Conservation (phyloP, 2,329 filamentous ascomycete species). For the Aspergillus candidus region DNA sequence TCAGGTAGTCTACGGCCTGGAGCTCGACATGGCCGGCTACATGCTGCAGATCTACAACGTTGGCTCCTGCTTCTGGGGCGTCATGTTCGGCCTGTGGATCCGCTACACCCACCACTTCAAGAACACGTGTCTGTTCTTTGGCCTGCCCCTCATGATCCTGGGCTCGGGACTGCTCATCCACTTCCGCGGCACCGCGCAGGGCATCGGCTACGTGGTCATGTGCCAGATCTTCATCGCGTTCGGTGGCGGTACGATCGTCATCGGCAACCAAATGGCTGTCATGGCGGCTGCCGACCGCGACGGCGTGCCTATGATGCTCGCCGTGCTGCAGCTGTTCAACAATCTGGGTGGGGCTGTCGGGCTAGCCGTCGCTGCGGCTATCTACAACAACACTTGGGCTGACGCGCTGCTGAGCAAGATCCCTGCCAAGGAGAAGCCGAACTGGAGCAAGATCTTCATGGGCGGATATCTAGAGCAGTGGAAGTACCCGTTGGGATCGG, state of each 20-base stretch:
- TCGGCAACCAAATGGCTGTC: conserved; percentile 53
- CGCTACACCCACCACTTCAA: conserved; percentile 49
- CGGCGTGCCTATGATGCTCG: conserved; percentile 45
- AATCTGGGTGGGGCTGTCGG: conserved; percentile 34
- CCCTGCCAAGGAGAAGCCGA: conserved; percentile 28
- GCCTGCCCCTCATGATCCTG: conserved; percentile 47
- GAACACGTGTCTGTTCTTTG: conserved; percentile 46
- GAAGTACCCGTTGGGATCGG: conserved; percentile 22
- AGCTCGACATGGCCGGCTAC: conserved; percentile 40
- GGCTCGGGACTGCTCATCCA: conserved; percentile 52
- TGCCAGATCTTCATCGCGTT: conserved; percentile 53
- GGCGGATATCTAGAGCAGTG: conserved; percentile 23
- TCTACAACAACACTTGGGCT: conserved; percentile 56
- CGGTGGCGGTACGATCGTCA: conserved; percentile 49
- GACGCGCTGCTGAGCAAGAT: conserved; percentile 41
- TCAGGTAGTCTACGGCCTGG: conserved; percentile 47
- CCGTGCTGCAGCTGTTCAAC: conserved; percentile 30
- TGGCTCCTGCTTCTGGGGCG: conserved; percentile 47
- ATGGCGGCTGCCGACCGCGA: conserved; percentile 52
- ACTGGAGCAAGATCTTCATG: conserved; percentile 17
- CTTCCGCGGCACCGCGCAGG: conserved; percentile 46
- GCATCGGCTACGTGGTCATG: conserved; percentile 49
- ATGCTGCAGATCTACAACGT: conserved; percentile 49
- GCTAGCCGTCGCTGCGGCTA: conserved; percentile 28
- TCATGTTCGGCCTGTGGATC: conserved; percentile 47